Conservation (phyloP, 2,329 filamentous ascomycete genomes). For the Achaetomium macrosporum region DNA sequence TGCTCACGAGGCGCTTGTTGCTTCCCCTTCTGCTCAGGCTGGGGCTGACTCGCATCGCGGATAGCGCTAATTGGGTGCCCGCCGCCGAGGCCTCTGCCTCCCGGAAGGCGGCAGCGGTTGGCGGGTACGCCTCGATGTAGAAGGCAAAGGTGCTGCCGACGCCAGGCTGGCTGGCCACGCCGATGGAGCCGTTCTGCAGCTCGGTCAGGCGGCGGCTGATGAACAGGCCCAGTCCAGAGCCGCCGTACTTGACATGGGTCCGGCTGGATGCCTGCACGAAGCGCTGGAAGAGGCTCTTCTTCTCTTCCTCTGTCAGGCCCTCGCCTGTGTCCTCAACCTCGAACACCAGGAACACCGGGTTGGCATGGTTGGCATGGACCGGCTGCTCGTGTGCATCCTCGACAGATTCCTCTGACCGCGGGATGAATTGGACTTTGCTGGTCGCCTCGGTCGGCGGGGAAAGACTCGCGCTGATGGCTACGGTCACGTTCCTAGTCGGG, state of each 20-base stretch:
- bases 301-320: constrained; percentile 64
- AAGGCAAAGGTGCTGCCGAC: constrained; percentile 72
- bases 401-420: constrained; percentile 44
- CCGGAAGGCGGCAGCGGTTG: constrained; percentile 34
- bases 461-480: constrained; percentile 42
- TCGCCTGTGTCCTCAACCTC: constrained; percentile 73
- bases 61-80: constrained; percentile 26
- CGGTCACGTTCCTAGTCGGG: constrained; percentile 48
- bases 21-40: constrained; percentile 8
- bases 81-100: constrained; percentile 36
- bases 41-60: constrained; percentile 7
- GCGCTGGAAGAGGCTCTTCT: constrained; percentile 67
- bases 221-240: constrained; percentile 71
- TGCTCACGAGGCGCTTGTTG: constrained; percentile 17
- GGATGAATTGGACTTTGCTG: constrained; percentile 56
- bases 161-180: constrained; percentile 61
- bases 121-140: constrained; percentile 56
- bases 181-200: constrained; percentile 73
- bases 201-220: constrained; percentile 76
- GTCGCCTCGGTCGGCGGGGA: constrained; percentile 35
- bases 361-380: constrained; percentile 28
- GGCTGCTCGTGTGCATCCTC: constrained; percentile 37
- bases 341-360: constrained; percentile 62
- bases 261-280: constrained; percentile 73
- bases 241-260: constrained; percentile 74